Base-by-base conservation (phyloP, 1,284 basidiomycete species). In the Malassezia equina region DNA sequence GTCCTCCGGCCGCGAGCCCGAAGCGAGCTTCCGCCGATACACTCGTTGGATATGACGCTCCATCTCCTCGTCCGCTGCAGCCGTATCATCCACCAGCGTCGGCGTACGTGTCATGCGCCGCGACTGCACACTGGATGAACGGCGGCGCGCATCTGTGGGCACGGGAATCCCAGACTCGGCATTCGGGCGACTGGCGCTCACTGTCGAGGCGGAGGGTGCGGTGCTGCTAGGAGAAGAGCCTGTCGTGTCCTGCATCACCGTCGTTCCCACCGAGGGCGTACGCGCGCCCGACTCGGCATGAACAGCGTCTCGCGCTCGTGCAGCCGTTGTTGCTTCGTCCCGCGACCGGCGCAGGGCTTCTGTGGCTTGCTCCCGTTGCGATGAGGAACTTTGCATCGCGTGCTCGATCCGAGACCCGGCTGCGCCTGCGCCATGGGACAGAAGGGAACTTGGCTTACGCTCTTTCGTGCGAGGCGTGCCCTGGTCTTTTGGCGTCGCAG, bases 51-150 rank as follows among this genome's bases (percentile, higher is more conserved):
- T 89, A 75, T 95, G 98, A 58, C 86, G 84, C 67, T 86, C 78
- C 93, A 99, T 98, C 78, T 99, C 94, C 60, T 90, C 88, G 69
- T 99, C 94, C 19, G 88, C 94, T 12, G 85, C 76, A 1, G 85
- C 58, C 75, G 96, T 90, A 63, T 98, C 94, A 60, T 98, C 93
- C 61, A 71, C 68, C 9, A 69, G 51, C 1, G 55, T 51, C 4
- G 62, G 51, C 17, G 63, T 60, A 3, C 59, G 47, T 32, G 27
- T 39, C 49, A 11, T 29, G 46, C 21, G 59, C 48, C 31, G 42
- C 28, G 51, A 27, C 28, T 45, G 31, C 8, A 19, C 24, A 42
- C 44, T 51, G 28, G 31, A 25, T 13, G 23, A 29, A 29, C 59
- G 31, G 6, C 59, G 61, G 27, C 60, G 58, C 17, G 32, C 53